Conservation (phyloP, 192 early-diverging fungal genomes). For the Coemansia sp. region DNA sequence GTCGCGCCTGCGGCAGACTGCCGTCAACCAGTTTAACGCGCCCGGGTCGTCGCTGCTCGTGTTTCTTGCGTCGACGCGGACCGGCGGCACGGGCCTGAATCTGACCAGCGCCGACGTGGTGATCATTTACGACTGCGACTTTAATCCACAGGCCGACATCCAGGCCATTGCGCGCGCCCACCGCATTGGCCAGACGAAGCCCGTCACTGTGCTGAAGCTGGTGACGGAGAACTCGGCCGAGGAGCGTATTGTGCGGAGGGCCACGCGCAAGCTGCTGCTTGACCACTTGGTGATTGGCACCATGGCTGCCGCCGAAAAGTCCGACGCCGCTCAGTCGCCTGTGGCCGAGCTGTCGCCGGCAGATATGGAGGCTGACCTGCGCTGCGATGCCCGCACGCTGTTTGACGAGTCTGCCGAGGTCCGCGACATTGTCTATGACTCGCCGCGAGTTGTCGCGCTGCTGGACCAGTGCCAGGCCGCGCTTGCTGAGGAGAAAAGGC, state of each 20-base stretch:
- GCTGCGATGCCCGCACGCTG: slow-evolving; percentile 81
- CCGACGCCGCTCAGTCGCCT: background rate
- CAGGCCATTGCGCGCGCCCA: slow-evolving; percentile 97
- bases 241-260: slow-evolving; percentile 93
- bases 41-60: slow-evolving; percentile 84
- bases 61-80: slow-evolving; percentile 91
- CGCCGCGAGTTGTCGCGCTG: background rate
- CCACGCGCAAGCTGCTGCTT: slow-evolving; percentile 96
- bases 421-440: slow-evolving; percentile 41
- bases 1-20: slow-evolving; percentile 76
- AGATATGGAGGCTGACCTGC: slow-evolving; percentile 69
- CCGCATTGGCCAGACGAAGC: slow-evolving; percentile 94
- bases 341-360: slow-evolving; percentile 3
- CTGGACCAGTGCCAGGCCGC: slow-evolving; percentile 36
- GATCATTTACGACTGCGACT: slow-evolving; percentile 91
- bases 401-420: slow-evolving; percentile 68
- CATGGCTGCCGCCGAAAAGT: slow-evolving; percentile 80
- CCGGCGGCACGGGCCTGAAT: slow-evolving; percentile 95
- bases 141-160: slow-evolving; percentile 94
- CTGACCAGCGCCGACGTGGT: slow-evolving; percentile 94
- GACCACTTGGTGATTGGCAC: slow-evolving; percentile 87
- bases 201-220: slow-evolving; percentile 94
- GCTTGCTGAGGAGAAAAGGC: slow-evolving; percentile 12
- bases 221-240: slow-evolving; percentile 95
- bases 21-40: slow-evolving; percentile 93